Base-by-base conservation (phyloP, 192 early-diverging fungal genomes). In the Haplosporangium gracile region DNA sequence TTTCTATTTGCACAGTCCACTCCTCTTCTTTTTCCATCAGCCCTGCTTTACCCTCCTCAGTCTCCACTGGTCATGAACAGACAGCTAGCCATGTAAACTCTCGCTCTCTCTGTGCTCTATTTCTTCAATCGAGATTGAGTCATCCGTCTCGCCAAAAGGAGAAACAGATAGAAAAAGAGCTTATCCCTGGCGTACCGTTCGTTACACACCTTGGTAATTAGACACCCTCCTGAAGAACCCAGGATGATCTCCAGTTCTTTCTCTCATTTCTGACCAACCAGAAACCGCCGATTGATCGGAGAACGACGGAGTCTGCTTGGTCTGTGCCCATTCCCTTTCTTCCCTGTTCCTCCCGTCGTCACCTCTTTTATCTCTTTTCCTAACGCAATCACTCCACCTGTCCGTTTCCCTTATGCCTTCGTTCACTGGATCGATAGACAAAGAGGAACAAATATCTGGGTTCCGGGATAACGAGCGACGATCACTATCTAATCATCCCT, bases 221-320 rank as follows among this genome's bases (percentile, higher is more conserved):
- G 42, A 43, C 42, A 43, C 42, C 0, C 42, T 10, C 42, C 42
- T 43, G 2, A 49, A 13, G 47, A 11, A 63, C 8, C 57, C 57
- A 63, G 57, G 57, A 63, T 11, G 20, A 24, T 57, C 24, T 57
- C 24, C 42, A 22, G 9, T 53, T 4, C 4, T 18, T 16, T 18
- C 24, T 24, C 10, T 63, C 26, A 2, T 26, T 8, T 26, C 57
- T 32, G 60, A 65, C 60, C 29, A 65, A 65, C 60, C 60, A 65
- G 60, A 65, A 65, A 34, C 60, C 55, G n/a, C n/a, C 55, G 10
- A 65, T n/a, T 26, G n/a, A 65, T 65, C 60, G 60, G 60, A 65
- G 60, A 65, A 65, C 60, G 3, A 65, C 60, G 60, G 60, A 65
- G 13, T 32, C 26, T 65, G 29, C 26, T 32, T 65, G 60, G 60